Evolutionary conservation across 352 stramenopile genomes (phyloP), one percentile per base, ranked within the genome.

Genomic region (Phytopythium litorale): DNA sequence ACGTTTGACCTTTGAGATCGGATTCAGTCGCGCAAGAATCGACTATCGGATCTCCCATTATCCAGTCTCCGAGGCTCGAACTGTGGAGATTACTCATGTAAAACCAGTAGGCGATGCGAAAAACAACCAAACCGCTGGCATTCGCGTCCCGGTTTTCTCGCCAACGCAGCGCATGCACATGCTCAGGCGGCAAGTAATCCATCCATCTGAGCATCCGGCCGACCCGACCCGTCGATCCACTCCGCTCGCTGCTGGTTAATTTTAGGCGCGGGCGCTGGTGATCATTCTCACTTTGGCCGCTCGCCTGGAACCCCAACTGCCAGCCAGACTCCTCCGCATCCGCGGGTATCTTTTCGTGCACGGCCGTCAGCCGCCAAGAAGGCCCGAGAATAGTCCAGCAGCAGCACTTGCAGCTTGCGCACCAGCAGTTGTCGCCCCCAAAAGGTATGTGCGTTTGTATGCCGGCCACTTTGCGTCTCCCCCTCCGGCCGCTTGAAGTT

Each of bases 381-480:
- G 2, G 25, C 8, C 45, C n/a, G n/a, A n/a, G n/a, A n/a, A n/a
- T n/a, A n/a, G n/a, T n/a, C n/a, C n/a, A n/a, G n/a, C n/a, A n/a
- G n/a, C n/a, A n/a, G n/a, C n/a, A n/a, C n/a, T n/a, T n/a, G n/a
- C 46, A 16, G 7, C 46, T 53, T 53, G 46, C 46, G 46, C 46
- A 25, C 46, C 46, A 53, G 6, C 8, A 9, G 46, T 18, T 51
- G 45, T 32, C 45, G 45, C 45, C 45, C 45, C 33, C 9, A 32
- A 51, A 51, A 51, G 45, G 45, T 53, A 53, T 53, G 46, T 23
- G 4, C 45, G 23, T 35, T 53, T 53, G 23, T 53, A 53, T 53
- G 21, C 46, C 45, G 19, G 42, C 19, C 45, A 16, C 45, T 30
- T 51, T 51, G 45, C n/a, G 45, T 12, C 9, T 51, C 38, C 38